Percentiles rank a stretch among this genome's conserved stretches.
phyloP scores from a whole-genome alignment of 495 filamentous ascomycete genomes.

The Cenococcum geophilum region DNA sequence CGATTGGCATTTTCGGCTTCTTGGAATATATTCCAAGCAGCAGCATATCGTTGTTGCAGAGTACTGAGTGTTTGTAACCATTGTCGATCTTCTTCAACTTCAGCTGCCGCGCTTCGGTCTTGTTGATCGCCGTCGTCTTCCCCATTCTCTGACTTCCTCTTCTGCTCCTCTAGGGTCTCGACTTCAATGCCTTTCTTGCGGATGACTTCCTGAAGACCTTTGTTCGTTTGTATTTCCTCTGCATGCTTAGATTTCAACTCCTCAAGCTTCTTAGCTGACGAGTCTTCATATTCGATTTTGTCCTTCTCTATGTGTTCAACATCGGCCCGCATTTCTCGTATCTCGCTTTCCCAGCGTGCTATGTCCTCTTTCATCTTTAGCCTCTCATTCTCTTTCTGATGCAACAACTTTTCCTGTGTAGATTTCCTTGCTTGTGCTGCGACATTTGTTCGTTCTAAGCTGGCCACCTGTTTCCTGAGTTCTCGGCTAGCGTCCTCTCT shows the following conservation, averaged over 20 bases:
- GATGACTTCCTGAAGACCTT: conserved; percentile 55
- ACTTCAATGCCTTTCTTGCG: conserved; percentile 55
- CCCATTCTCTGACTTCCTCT: conserved; percentile 44
- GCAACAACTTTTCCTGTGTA: conserved; percentile 64
- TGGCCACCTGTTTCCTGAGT: conserved; percentile 71
- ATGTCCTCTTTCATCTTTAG: conserved; percentile 57
- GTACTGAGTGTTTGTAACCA: conserved; percentile 48
- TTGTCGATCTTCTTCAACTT: conserved; percentile 52
- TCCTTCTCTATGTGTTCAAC: conserved; percentile 46
- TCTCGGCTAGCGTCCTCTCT: conserved; percentile 80
- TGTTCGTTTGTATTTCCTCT: conserved; percentile 50
- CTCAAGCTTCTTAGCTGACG: conserved; percentile 44
- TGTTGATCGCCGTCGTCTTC: conserved; percentile 47
- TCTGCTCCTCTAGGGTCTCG: conserved; percentile 57
- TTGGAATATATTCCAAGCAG: conserved; percentile 19
- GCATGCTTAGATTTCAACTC: conserved; percentile 48
- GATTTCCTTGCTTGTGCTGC: conserved; percentile 72
- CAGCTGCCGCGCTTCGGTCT: conserved; percentile 44
- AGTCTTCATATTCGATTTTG: conserved; percentile 43
- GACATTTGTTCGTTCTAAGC: conserved; percentile 74
- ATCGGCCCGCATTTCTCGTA: conserved; percentile 46
- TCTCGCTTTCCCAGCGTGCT: conserved; percentile 51
- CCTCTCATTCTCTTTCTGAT: conserved; percentile 58
- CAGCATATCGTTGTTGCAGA: conserved; percentile 47
- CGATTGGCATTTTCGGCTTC: conserved; percentile 27